Evolutionary conservation across 176 grass and related monocot genomes (phyloP).

Genomic region (Bolboschoenus planiculmis): DNA sequence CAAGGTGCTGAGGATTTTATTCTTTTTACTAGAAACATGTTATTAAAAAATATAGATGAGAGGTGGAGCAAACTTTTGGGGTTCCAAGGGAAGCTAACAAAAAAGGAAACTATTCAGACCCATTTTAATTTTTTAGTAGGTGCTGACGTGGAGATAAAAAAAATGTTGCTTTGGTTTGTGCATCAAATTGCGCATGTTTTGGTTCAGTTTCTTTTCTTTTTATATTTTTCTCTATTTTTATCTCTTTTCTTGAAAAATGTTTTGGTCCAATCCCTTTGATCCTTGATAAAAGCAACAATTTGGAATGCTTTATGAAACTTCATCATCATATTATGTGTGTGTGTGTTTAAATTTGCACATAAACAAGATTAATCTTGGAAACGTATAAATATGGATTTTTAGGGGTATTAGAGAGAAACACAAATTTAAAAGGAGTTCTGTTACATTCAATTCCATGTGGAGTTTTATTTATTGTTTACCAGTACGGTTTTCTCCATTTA

Average conservation of each 20-base stretch:
- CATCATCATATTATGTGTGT: background rate
- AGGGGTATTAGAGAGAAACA: no score
- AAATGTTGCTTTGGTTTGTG: constrained; percentile 21
- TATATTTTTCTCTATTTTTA: background rate
- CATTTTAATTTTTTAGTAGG: constrained; percentile 15
- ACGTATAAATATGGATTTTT: no score
- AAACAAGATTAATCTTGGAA: no score
- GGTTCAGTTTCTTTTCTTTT: background rate
- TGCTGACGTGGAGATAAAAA: background rate
- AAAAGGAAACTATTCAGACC: background rate
- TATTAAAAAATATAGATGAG: background rate
- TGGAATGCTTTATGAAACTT: background rate
- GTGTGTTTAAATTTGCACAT: background rate
- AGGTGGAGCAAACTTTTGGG: background rate
- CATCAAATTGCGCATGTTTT: background rate
- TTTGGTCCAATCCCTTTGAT: background rate
- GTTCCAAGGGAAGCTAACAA: constrained; percentile 25
- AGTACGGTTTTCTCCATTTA: no score
- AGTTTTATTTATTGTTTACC: no score
- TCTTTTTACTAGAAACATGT: constrained; percentile 2
- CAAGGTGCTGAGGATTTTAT: background rate
- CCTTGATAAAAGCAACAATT: background rate
- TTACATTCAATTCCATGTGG: no score
- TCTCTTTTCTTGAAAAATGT: background rate
- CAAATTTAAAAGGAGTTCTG: no score